These are phyloP conservation scores for Stachybotrys elegans DNA, from an alignment of 2,329 filamentous ascomycete genomes.

Conservation along the genomic window DNA sequence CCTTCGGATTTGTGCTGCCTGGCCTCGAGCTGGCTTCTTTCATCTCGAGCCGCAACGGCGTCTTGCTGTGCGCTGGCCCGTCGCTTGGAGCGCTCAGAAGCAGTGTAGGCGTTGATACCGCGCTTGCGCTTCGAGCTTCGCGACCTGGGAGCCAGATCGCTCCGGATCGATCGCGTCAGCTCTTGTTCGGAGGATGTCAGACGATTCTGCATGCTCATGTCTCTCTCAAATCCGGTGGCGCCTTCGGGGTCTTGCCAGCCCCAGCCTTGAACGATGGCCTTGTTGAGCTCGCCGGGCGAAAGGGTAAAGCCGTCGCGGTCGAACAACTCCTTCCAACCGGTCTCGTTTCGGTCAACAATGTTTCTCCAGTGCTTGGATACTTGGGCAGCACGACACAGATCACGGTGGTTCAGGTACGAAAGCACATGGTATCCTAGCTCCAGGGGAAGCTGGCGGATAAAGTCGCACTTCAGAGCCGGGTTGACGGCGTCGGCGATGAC, in stretches of 20 bases:
- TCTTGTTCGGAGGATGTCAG: constrained; percentile 51
- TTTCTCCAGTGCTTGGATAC: constrained; percentile 93
- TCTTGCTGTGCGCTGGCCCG: constrained; percentile 44
- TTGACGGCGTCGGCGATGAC: constrained; percentile 89
- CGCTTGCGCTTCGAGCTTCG: constrained; percentile 55
- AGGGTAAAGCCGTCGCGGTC: constrained; percentile 78
- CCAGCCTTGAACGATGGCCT: constrained; percentile 88
- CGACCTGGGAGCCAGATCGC: constrained; percentile 37
- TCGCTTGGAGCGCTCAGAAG: constrained; percentile 48
- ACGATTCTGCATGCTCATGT: constrained; percentile 60
- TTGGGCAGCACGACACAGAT: constrained; percentile 84
- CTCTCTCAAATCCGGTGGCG: constrained; percentile 69
- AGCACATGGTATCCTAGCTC: constrained; percentile 87
- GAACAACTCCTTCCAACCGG: constrained; percentile 90
- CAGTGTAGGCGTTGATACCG: constrained; percentile 36
- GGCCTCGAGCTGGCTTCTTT: constrained; percentile 32
- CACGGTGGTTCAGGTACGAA: constrained; percentile 77
- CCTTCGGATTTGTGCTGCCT: constrained; percentile 65
- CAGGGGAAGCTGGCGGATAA: constrained; percentile 74
- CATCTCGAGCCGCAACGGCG: constrained; percentile 30
- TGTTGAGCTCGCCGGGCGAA: constrained; percentile 75
- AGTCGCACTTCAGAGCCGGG: constrained; percentile 91
- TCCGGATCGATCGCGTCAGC: constrained; percentile 35
- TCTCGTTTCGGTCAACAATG: constrained; percentile 88
- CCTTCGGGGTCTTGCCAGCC: constrained; percentile 90